Evolutionary conservation across 371 early-diverging fungal species (phyloP).

Genomic region (Mucor ambiguus): DNA sequence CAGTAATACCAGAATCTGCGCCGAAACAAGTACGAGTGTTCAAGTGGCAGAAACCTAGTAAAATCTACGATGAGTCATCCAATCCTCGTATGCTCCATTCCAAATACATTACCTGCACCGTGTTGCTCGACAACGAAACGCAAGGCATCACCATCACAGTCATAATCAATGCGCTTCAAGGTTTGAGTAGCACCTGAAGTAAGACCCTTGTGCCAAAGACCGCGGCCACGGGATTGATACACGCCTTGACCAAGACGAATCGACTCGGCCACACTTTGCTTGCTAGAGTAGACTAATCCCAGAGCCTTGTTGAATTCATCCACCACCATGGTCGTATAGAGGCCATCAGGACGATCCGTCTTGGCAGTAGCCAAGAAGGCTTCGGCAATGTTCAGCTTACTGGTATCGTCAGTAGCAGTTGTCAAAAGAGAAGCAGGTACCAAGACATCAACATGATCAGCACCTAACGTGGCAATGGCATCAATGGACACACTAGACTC

Average conservation of each 20-base stretch:
- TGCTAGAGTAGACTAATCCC: constrained; percentile 92
- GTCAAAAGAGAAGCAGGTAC: constrained; percentile 42
- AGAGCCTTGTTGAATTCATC: constrained; percentile 88
- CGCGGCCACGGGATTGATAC: constrained; percentile 89
- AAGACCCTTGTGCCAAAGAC: constrained; percentile 95
- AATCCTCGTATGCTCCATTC: neutral
- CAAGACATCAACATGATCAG: constrained; percentile 42
- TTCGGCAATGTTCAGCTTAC: constrained; percentile 63
- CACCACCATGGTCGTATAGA: constrained; percentile 90
- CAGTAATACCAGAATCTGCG: constrained; percentile 71
- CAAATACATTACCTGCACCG: constrained; percentile 66
- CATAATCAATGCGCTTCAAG: constrained; percentile 73
- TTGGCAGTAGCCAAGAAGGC: constrained; percentile 67
- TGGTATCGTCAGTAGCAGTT: constrained; percentile 23
- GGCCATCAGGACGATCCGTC: constrained; percentile 89
- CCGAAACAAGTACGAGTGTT: constrained; percentile 94
- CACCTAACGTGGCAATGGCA: constrained; percentile 38
- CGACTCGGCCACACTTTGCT: constrained; percentile 81
- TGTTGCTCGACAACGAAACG: constrained; percentile 87
- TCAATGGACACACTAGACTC: constrained; percentile 30
- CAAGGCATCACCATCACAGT: constrained; percentile 93
- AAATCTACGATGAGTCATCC: neutral
- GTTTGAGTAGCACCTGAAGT: constrained; percentile 93
- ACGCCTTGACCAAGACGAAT: constrained; percentile 83
- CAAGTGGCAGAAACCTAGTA: constrained; percentile 91